These are phyloP conservation scores for Fusarium sp. DNA, from an alignment of 2,329 filamentous ascomycete genomes.

Conservation along the genomic window DNA sequence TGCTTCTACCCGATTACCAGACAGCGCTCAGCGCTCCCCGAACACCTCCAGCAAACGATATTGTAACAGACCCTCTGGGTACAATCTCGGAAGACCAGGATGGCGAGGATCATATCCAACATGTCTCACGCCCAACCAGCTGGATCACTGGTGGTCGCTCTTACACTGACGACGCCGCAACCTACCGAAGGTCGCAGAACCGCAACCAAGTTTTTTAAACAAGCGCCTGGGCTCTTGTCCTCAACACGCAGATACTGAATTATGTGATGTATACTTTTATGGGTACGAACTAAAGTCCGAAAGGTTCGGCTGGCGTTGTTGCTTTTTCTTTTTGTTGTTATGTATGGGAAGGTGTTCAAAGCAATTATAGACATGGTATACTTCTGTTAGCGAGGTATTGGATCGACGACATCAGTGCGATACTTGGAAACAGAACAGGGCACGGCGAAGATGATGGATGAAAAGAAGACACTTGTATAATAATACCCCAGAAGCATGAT, in stretches of 20 bases:
- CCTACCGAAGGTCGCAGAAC: constrained; percentile 39
- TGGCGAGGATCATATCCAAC: constrained; percentile 42
- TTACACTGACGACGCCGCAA: constrained; percentile 43
- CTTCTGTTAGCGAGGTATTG: constrained; percentile 7
- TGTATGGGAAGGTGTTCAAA: constrained; percentile 8
- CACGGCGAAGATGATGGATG: constrained; percentile 12
- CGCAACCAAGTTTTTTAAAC: constrained; percentile 36
- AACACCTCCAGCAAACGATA: constrained; percentile 57
- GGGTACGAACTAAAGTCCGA: constrained; percentile 24
- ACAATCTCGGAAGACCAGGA: constrained; percentile 50
- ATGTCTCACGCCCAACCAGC: constrained; percentile 43
- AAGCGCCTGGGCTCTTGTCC: not conserved
- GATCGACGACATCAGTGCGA: constrained; percentile 20
- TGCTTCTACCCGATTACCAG: constrained; percentile 73
- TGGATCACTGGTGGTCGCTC: constrained; percentile 38
- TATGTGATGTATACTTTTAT: constrained; percentile 14
- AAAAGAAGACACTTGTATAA: constrained; percentile 36
- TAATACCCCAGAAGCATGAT: constrained; percentile 40
- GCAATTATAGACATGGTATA: constrained; percentile 40
- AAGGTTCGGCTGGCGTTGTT: constrained; percentile 34
- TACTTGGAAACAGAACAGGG: constrained; percentile 24
- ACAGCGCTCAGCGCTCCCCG: constrained; percentile 67
- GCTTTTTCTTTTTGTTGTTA: constrained; percentile 3
- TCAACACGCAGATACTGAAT: not conserved
- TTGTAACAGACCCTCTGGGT: constrained; percentile 44